Conservation (phyloP, 495 filamentous ascomycete species). For the Penicillium soppii region DNA sequence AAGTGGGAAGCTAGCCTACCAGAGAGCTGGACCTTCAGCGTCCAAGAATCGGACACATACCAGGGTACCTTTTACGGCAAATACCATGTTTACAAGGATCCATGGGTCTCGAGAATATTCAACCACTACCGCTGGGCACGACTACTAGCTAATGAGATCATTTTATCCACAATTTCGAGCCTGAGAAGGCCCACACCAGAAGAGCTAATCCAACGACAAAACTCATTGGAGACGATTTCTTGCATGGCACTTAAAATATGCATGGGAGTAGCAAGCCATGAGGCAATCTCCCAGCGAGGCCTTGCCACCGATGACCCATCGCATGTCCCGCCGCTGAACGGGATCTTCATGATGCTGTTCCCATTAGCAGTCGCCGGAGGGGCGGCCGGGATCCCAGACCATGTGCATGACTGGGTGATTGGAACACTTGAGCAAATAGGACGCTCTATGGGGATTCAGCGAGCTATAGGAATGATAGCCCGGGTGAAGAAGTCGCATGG, state of each 20-base stretch:
- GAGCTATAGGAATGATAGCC: slow-evolving; percentile 20
- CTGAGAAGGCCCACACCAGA: not conserved
- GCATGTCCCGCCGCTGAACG: slow-evolving; percentile 22
- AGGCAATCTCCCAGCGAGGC: slow-evolving; percentile 1
- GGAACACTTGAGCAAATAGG: slow-evolving; percentile 29
- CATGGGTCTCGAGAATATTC: slow-evolving; percentile 17
- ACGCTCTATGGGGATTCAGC: slow-evolving; percentile 28
- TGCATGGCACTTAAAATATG: slow-evolving; percentile 21
- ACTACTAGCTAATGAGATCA: slow-evolving; percentile 19
- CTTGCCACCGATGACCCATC: not conserved
- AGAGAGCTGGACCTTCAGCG: slow-evolving; percentile 10
- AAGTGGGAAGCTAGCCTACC: slow-evolving; percentile 20
- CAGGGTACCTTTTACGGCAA: slow-evolving; percentile 16
- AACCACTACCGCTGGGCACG: slow-evolving; percentile 24
- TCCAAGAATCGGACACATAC: slow-evolving; percentile 10
- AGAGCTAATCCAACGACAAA: slow-evolving; percentile 14
- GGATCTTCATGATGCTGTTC: slow-evolving; percentile 31
- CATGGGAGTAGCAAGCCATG: slow-evolving; percentile 17
- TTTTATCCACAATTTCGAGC: slow-evolving; percentile 9
- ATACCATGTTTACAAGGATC: slow-evolving; percentile 14
- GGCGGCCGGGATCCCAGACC: slow-evolving; percentile 23
- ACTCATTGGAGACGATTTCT: slow-evolving; percentile 14
- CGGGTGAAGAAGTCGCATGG: slow-evolving; percentile 9
- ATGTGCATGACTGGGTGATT: slow-evolving; percentile 29
- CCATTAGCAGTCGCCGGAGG: slow-evolving; percentile 29